Evolutionary conservation across 805 yeast species (phyloP), one percentile per base, ranked within the genome.

Genomic region (Lachancea quebecensis): DNA sequence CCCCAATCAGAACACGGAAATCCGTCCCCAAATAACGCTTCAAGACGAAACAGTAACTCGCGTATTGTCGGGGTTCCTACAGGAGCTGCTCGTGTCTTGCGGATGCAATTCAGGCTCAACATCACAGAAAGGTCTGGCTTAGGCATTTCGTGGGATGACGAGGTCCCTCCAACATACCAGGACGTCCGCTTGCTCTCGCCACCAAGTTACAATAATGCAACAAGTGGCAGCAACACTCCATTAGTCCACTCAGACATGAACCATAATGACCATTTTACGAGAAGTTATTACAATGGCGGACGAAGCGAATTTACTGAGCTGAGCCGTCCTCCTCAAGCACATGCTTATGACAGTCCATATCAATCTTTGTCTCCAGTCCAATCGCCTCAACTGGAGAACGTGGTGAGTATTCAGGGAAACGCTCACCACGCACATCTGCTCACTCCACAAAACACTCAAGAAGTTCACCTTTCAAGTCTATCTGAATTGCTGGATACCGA

Each of bases 81-180:
- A 0, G 99, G 99, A 12, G 86, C 95, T 3, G 99, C 99, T 0
- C 71, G 99, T 40, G 95, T 93, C 1, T 70, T 93, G 49, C 70
- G 98, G 52, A 93, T 93, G 97, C 96, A 90, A 64, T 91, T 93
- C 67, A 82, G 84, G 52, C 57, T 91, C n/a, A 70, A 72, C 2
- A 66, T 93, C 17, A 85, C 95, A 2, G 98, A 90, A 60, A 73
- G 98, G 48, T 83, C 95, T 0, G 99, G 99, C 0, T 72, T 93
- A 35, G 99, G 99, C 4, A 87, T 93, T 28, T 85, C 97, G 0
- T 93, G 99, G 98, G 97, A 91, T 65, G 97, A 91, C 60, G 99
- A 93, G 65, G 98, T 95, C 14, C 99, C 99, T 2, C 99, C 99
- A 1, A 85, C 89, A 16, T 93, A 93, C 58, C 87, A 79, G 44